phyloP scores from a whole-genome alignment of 2,329 filamentous ascomycete species.

The Verticillium longisporum region DNA sequence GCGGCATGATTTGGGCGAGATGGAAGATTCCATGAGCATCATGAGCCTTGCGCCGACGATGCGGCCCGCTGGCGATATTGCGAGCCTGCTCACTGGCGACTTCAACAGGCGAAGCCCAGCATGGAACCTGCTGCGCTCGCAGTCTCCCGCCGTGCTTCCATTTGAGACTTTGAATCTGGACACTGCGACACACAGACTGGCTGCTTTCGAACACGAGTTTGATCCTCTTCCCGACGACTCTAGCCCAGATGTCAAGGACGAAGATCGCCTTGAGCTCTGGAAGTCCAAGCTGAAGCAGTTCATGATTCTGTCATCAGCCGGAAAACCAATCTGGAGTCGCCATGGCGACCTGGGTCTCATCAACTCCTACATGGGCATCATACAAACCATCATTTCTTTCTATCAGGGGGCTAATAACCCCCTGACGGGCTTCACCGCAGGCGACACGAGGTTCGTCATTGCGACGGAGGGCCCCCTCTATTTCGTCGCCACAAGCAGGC shows the following conservation, averaged over 20 bases:
- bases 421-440: conserved; percentile 81
- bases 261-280: conserved; percentile 65
- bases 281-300: conserved; percentile 95
- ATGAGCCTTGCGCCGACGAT: conserved; percentile 59
- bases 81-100: conserved; percentile 73
- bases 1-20: conserved; percentile 34
- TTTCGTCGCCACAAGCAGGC: conserved; percentile 84
- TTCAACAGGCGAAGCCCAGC: conserved; percentile 59
- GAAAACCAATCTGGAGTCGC: conserved; percentile 94
- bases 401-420: conserved; percentile 76
- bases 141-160: conserved; percentile 51
- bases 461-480: conserved; percentile 81
- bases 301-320: conserved; percentile 89
- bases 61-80: conserved; percentile 63
- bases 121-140: conserved; percentile 60
- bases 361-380: conserved; percentile 88
- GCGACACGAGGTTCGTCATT: conserved; percentile 77
- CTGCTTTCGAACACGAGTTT: conserved; percentile 71
- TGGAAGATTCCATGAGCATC: conserved; percentile 59
- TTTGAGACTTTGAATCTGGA: conserved; percentile 48
- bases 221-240: conserved; percentile 58
- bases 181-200: conserved; percentile 44
- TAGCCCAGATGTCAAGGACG: conserved; percentile 36
- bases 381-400: conserved; percentile 97
- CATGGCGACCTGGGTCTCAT: conserved; percentile 87